Evolutionary conservation across 2,329 filamentous ascomycete genomes (phyloP).

Genomic region (Chrysosporium queenslandicum): DNA sequence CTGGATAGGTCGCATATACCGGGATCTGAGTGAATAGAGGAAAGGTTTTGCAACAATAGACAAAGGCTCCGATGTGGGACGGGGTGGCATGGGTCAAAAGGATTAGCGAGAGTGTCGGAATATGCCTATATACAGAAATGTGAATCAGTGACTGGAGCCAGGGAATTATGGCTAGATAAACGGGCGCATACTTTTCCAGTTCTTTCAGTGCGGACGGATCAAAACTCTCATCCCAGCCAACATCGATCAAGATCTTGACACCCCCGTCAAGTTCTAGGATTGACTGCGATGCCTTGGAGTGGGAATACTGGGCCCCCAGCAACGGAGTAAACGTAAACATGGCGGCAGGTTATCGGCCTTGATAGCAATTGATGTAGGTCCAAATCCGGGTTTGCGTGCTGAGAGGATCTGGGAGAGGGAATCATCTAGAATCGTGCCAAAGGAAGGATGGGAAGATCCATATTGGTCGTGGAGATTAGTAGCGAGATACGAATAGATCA

Average conservation of each 20-base stretch:
- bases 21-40: conserved; percentile 86
- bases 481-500: neutral
- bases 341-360: conserved; percentile 2
- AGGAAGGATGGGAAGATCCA: neutral
- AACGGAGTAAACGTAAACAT: conserved; percentile 98
- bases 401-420: too few species aligned
- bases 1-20: conserved; percentile 85
- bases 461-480: neutral
- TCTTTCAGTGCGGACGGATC: conserved; percentile 71
- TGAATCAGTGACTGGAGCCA: neutral
- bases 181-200: conserved; percentile 85
- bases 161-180: too few species aligned
- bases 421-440: neutral
- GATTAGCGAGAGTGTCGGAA: conserved; percentile 83
- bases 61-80: conserved; percentile 83
- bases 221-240: conserved; percentile 93
- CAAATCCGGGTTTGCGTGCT: neutral
- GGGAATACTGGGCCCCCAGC: conserved; percentile 71
- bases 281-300: conserved; percentile 83
- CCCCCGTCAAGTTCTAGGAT: conserved; percentile 92
- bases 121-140: conserved; percentile 49
- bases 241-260: conserved; percentile 86
- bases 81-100: conserved; percentile 90
- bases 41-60: conserved; percentile 94
- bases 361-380: neutral